Percentiles rank a stretch among this genome's conserved stretches.
These are phyloP conservation scores for Cyberlindnera japonica DNA, from an alignment of 805 yeast species.

Conservation along the genomic window DNA sequence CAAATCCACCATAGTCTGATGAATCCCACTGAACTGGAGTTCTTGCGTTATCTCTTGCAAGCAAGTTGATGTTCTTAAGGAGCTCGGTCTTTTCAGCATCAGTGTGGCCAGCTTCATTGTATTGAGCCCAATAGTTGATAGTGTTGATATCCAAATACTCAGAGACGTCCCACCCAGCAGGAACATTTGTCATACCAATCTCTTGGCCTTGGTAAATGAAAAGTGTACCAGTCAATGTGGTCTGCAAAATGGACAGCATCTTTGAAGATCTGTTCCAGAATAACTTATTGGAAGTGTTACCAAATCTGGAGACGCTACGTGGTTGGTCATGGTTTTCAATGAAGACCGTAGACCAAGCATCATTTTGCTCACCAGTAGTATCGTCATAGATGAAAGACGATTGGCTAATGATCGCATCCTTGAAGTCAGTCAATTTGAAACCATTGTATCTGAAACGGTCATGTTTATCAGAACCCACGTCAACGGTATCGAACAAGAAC, in stretches of 20 bases:
- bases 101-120: slow-evolving; percentile 26
- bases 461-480: slow-evolving; percentile 36
- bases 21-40: slow-evolving; percentile 56
- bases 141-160: slow-evolving; percentile 51
- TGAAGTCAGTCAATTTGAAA: slow-evolving; percentile 37
- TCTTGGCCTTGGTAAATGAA: slow-evolving; percentile 62
- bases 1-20: slow-evolving; percentile 43
- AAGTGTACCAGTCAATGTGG: slow-evolving; percentile 49
- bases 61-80: slow-evolving; percentile 33
- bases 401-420: slow-evolving; percentile 35
- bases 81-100: slow-evolving; percentile 29
- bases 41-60: slow-evolving; percentile 52
- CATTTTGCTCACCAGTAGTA: slow-evolving; percentile 30
- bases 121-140: slow-evolving; percentile 38
- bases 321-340: slow-evolving; percentile 59
- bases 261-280: slow-evolving; percentile 43
- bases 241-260: slow-evolving; percentile 42
- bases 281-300: slow-evolving; percentile 34
- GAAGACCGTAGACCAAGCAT: slow-evolving; percentile 55
- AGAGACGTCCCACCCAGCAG: slow-evolving; percentile 40
- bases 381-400: slow-evolving; percentile 38
- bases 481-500: slow-evolving; percentile 34
- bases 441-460: slow-evolving; percentile 36
- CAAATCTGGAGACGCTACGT: slow-evolving; percentile 49
- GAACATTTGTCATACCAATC: slow-evolving; percentile 49